Evolutionary conservation across 2,329 filamentous ascomycete genomes (phyloP).

Genomic region (Diaporthe destruens): DNA sequence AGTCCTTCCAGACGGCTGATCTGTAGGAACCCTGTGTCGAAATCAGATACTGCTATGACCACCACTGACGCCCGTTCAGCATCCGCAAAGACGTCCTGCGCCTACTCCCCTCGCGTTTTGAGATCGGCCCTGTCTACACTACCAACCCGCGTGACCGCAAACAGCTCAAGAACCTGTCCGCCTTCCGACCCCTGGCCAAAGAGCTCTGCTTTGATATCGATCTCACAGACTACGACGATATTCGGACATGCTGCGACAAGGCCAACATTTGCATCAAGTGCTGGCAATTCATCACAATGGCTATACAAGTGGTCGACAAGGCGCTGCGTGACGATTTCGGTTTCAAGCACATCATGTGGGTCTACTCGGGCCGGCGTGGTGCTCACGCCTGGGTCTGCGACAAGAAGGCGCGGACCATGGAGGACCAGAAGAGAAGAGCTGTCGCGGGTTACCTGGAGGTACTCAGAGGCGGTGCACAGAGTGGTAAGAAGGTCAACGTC

Average conservation of each 20-base stretch:
- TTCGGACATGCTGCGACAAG: slow-evolving; percentile 93
- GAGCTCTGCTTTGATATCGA: slow-evolving; percentile 99
- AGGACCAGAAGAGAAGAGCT: slow-evolving; percentile 86
- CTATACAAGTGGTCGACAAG: slow-evolving; percentile 90
- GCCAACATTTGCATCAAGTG: slow-evolving; percentile 95
- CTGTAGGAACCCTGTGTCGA: slow-evolving; percentile 53
- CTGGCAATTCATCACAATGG: slow-evolving; percentile 98
- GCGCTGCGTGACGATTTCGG: slow-evolving; percentile 95
- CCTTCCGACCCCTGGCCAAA: slow-evolving; percentile 90
- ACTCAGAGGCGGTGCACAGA: slow-evolving; percentile 86
- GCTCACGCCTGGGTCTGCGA: slow-evolving; percentile 99
- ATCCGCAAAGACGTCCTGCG: slow-evolving; percentile 92
- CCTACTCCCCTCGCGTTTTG: slow-evolving; percentile 92
- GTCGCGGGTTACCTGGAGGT: slow-evolving; percentile 93
- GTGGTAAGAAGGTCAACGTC: slow-evolving; percentile 87
- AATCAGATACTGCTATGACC: background rate
- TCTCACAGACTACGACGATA: slow-evolving; percentile 98
- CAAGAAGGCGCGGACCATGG: slow-evolving; percentile 83
- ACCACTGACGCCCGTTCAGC: slow-evolving; percentile 54
- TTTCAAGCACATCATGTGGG: slow-evolving; percentile 97
- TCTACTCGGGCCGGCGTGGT: slow-evolving; percentile 96
- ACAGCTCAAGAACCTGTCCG: slow-evolving; percentile 80
- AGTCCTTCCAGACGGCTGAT: slow-evolving; percentile 71
- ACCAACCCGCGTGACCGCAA: slow-evolving; percentile 96
- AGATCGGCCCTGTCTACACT: slow-evolving; percentile 97